Base-by-base conservation (phyloP, 768 basidiomycete genomes). In the Kwoniella newhampshirensis region DNA sequence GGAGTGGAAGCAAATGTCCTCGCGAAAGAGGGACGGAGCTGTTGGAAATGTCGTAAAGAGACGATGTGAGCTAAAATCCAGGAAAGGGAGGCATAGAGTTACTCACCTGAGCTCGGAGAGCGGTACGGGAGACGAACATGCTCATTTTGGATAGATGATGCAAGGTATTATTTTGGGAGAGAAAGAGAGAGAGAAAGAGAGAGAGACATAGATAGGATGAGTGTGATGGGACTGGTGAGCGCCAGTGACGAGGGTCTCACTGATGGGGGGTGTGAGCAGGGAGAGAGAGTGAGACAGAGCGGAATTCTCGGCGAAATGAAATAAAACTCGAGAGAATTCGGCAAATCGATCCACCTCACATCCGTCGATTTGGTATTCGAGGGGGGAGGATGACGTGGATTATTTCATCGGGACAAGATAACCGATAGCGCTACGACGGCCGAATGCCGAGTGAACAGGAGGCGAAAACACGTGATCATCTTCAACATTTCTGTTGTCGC, bases 51-150 rank as follows among this genome's bases (percentile, higher is more conserved):
- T n/a, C 4, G 23, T 17, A 15, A 17, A 30, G 37, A 44, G 32
- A 48, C 3, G 7, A 20, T 25, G 21, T n/a, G 20, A 28, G 42
- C 4, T 32, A 26, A 26, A 30, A n/a, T n/a, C n/a, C n/a, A n/a
- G n/a, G n/a, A 18, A 18, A 18, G 13, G 25, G 9, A 15, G 43
- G 18, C 17, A 25, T n/a, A 27, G 11, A 4, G 4, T 8, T 15
- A 69, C 71, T 47, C 46, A 71, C 74, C 63, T 64, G 66, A 58
- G 66, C 58, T 59, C 71, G 59, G 54, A 75, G 69, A 60, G 71
- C 70, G 54, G 57, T 66, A 49, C 74, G 55, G 20, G 68, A 60
- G 36, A 61, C 66, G 55, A 70, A 59, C 54, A 75, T 61, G 57
- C 55, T 60, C 64, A 66, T 62, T 42, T 60, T 68, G 49, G 36